Percentiles rank a stretch among this genome's conserved stretches.
These are phyloP conservation scores for Psidium friedrichsthalianum DNA, from an alignment of 345 rosid genomes.

Conservation along the genomic window DNA sequence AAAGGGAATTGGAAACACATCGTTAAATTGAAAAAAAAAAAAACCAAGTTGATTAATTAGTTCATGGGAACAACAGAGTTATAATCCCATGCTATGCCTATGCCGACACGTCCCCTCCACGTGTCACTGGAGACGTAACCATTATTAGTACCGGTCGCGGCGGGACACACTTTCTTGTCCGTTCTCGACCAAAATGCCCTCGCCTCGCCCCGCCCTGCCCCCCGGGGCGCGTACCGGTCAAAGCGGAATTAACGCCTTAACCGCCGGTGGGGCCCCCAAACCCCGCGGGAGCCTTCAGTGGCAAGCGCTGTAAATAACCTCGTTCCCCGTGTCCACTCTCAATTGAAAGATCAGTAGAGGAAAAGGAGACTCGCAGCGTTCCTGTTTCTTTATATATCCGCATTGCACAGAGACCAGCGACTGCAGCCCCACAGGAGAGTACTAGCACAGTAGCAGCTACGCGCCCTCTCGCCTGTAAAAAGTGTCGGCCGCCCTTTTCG, in stretches of 20 bases:
- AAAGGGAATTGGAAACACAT: too few relatives aligned
- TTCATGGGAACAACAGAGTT: neutral
- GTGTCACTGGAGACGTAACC: neutral
- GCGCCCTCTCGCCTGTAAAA: neutral
- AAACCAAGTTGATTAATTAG: neutral
- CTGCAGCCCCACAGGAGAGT: neutral
- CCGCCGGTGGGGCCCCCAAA: conserved; percentile 44
- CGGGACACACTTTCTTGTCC: neutral
- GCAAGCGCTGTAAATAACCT: conserved; percentile 34
- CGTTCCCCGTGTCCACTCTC: neutral
- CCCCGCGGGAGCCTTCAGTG: conserved; percentile 4
- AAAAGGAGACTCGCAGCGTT: neutral
- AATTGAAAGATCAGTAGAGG: neutral
- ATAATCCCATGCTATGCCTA: too few relatives aligned
- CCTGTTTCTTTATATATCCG: conserved; percentile 6
- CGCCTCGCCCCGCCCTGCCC: neutral
- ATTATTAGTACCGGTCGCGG: neutral
- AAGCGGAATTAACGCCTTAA: conserved; percentile 62
- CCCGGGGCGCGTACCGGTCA: conserved; percentile 7
- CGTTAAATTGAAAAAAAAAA: neutral
- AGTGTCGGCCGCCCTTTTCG: neutral
- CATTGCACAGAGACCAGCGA: neutral
- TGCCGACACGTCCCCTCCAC: neutral
- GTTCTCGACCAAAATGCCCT: neutral
- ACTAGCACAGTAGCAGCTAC: neutral